Evolutionary conservation across 2,329 filamentous ascomycete species (phyloP), one percentile per base, ranked within the genome.

Genomic region (Botrytis deweyae): DNA sequence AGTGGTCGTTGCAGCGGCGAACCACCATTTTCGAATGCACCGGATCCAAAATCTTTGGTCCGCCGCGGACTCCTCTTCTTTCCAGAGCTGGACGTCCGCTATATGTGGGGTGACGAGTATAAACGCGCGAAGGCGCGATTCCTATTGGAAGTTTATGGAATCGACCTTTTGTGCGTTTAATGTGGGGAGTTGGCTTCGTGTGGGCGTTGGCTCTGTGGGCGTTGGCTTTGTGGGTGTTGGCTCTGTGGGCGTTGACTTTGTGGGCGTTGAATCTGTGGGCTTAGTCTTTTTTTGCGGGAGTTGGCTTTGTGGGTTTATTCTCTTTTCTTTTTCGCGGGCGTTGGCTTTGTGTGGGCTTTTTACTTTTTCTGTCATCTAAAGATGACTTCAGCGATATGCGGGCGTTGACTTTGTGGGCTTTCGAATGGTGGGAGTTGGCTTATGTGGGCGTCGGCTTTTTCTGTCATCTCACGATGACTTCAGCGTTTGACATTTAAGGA

Each of bases 81-180:
- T 67, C 65, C 65, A 16, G 65, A 55, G 65, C 65, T 55, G 36
- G 65, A 67, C 33, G 46, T 67, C 65, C 46, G 14, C 18, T 67
- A 55, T 55, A 52, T 38, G 65, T 67, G 65, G 65, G 33, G 65
- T 10, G 29, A 14, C 1, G 64, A 66, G 22, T 66, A 66, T 46
- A 66, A 18, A 49, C 29, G 29, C 12, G 64, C 29, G 4, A 66
- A 49, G 33, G 64, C 33, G 33, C 42, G 44, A 25, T 66, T 66
- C 44, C 29, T 66, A 18, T 25, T 22, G 14, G 64, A 49, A n/a
- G 33, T n/a, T 14, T 66, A 66, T 66, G 64, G 64, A 49, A 66
- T 66, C 22, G 64, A 66, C 46, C 44, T 66, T 5, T 18, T 18
- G 42, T 16, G 36, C 2, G 36, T 66, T 49, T 49, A n/a, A n/a